Base-by-base conservation (phyloP, 2,329 filamentous ascomycete species). In the Alternaria infectoria region DNA sequence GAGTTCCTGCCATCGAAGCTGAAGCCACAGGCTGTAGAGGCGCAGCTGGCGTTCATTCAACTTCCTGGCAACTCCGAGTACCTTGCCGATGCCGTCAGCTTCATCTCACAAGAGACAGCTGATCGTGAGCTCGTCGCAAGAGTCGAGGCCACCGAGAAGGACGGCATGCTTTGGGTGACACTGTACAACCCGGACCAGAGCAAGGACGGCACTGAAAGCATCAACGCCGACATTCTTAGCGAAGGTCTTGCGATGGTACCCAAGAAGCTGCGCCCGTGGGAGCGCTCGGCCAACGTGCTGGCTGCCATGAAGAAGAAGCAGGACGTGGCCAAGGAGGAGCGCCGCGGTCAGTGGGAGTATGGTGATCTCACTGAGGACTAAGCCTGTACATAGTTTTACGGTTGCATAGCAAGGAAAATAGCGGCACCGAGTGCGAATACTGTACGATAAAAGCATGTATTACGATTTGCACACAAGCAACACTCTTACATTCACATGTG, bases 301-400 rank as follows among this genome's bases (percentile, higher is more conserved):
- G 87, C 89, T 79, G 87, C 88, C 71, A 83, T 97, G 65, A 90
- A 88, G 75, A 87, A 91, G 79, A 87, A 91, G 55, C 91, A 97
- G 84, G 85, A 86, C 36, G 86, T 90, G 79, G 95, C 95, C 5
- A 97, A 96, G 87, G 84, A 87, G 59, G 89, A 90, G 61, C 88
- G 93, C 66, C 85, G 89, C 69, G 96, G 96, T 46, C 96, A 97
- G 87, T 99, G 95, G 94, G 96, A 99, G 86, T 99, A 98, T 81
- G 96, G 96, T 71, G 96, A 98, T 80, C 86, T 97, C 76, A 97
- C 93, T 13, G 94, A 97, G 70, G 78, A 74, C 52, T 72, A 72
- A 59, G 25, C 44, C 32, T 45, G 12, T n/a, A 43, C n/a, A 19
- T 49, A 43, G 23, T 32, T 8, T 8, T 32, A 3, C n/a, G 12